A percentile compares a stretch with the other conserved stretches of the same genome.
These are phyloP conservation scores for Apiospora hydei DNA, from an alignment of 2,329 filamentous ascomycete species.

Conservation along the genomic window DNA sequence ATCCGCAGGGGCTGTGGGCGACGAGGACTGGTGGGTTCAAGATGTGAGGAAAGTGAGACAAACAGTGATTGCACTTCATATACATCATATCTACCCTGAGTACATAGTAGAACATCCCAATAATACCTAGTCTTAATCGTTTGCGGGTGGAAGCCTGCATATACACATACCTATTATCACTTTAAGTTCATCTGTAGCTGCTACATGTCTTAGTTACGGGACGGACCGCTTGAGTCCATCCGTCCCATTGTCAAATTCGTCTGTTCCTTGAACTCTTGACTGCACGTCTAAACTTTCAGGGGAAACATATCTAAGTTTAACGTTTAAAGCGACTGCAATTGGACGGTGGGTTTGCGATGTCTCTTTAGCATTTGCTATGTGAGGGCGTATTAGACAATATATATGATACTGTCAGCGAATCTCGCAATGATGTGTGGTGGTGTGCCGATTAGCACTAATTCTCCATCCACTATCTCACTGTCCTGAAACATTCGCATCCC, in stretches of 20 bases:
- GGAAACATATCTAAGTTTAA: background rate
- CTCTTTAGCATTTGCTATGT: too few relatives aligned
- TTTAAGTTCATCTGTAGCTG: background rate
- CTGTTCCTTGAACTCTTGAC: background rate
- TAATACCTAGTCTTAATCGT: background rate
- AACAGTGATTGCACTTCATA: background rate
- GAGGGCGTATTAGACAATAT: too few relatives aligned
- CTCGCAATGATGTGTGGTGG: too few relatives aligned
- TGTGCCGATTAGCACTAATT: too few relatives aligned
- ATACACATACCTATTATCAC: background rate
- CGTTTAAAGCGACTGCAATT: background rate
- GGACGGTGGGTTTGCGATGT: background rate
- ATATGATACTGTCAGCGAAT: too few relatives aligned
- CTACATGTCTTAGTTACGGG: background rate
- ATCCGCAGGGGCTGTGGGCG: conserved; percentile 47
- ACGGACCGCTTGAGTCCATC: background rate
- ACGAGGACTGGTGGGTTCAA: conserved; percentile 52
- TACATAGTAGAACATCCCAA: background rate
- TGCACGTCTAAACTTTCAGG: background rate
- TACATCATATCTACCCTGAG: background rate
- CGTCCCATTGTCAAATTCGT: background rate
- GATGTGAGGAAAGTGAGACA: conserved; percentile 33
- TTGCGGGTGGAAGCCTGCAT: background rate
- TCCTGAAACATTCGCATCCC: too few relatives aligned
- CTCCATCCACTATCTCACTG: too few relatives aligned